Evolutionary conservation across 345 rosid species (phyloP).

Genomic region (Populus pruinosa): DNA sequence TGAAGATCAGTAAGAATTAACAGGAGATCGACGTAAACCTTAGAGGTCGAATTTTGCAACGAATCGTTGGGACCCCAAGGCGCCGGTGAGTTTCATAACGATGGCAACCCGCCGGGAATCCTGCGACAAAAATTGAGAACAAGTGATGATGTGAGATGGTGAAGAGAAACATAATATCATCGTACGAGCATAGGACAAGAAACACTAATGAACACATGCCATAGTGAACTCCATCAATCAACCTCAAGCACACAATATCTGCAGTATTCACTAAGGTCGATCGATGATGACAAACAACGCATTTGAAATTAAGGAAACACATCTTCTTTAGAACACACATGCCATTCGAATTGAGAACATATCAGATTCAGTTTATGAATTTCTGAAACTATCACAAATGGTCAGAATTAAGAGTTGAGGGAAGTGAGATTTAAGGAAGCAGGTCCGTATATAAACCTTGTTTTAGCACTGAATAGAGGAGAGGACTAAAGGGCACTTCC

Average conservation of each 20-base stretch:
- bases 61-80: conserved; percentile 80
- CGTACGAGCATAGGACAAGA: not conserved
- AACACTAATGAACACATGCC: conserved; percentile 33
- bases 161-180: not conserved
- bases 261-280: conserved; percentile 23
- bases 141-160: not conserved
- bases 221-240: conserved; percentile 65
- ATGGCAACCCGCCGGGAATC: conserved; percentile 95
- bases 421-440: not conserved
- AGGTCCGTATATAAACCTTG: too few relatives aligned
- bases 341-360: not conserved
- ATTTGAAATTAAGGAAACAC: not conserved
- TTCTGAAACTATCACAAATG: not conserved
- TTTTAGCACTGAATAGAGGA: not conserved
- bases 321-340: not conserved
- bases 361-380: not conserved
- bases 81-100: conserved; percentile 86
- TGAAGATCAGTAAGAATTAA: not conserved
- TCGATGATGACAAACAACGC: not conserved
- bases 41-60: conserved; percentile 81
- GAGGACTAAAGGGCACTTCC: not conserved
- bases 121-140: conserved; percentile 20
- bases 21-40: conserved; percentile 33
- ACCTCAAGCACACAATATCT: conserved; percentile 92
- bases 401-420: not conserved